Base-by-base conservation (phyloP, 2,329 filamentous ascomycete genomes). In the Fusarium transvaalense region DNA sequence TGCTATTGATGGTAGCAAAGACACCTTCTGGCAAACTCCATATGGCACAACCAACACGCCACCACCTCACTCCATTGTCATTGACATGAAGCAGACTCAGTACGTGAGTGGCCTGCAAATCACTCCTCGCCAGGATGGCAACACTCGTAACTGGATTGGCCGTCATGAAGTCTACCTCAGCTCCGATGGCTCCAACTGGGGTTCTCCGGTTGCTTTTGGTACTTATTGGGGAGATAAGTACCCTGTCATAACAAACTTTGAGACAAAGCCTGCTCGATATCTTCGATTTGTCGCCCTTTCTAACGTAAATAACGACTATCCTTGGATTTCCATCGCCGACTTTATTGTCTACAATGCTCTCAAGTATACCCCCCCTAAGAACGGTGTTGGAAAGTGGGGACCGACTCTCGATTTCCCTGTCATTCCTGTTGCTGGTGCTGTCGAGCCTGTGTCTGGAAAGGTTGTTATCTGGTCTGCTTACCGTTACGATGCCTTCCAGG, bases 401-500 rank as follows among this genome's bases (percentile, higher is more conserved):
- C 45, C 65, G 14, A 71, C 68, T 41, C 57, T 71, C 10, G 55
- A 69, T 35, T 71, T 71, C 43, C 68, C 68, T 0, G 58, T 71
- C 23, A 68, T 71, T 5, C 68, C 68, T 9, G 68, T 71, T 1
- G 68, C 68, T 10, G 68, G 61, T 35, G 68, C 68, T 0, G 65
- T 71, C 19, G 68, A 71, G n/a, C 68, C 68, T 9, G 55, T 62
- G 1, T 60, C 54, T 0, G 68, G 68, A 32, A 69, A 54, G 29
- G 68, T 71, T 13, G 29, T 71, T 8, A 42, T 71, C 15, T 71
- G 68, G 68, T 71, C 68, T 34, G 62, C 67, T 21, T 69, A 67
- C 52, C 66, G 54, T 7, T 69, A 67, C 13, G 67, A 70, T 42
- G 58, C 52, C 17, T 70, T 70, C 48, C 61, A 64, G 10, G 61